These are phyloP conservation scores for Neurospora intermedia DNA, from an alignment of 495 filamentous ascomycete genomes.

Conservation along the genomic window DNA sequence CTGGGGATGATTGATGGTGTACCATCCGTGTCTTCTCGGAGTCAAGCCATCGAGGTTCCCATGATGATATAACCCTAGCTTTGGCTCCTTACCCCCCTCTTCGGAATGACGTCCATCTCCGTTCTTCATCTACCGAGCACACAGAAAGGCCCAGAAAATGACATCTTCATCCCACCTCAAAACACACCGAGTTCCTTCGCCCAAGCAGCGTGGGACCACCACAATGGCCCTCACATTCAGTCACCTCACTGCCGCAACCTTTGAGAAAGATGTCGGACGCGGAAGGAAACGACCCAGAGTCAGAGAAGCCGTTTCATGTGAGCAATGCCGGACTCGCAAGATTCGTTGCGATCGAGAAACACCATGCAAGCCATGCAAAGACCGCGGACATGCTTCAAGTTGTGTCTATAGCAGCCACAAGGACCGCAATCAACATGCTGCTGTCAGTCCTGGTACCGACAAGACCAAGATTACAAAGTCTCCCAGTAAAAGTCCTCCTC, in stretches of 20 bases:
- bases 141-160: background rate
- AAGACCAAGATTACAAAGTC: background rate
- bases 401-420: slow-evolving; percentile 8
- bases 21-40: background rate
- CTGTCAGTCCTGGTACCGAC: background rate
- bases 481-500: background rate
- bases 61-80: background rate
- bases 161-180: background rate
- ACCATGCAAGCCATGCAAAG: slow-evolving; percentile 32
- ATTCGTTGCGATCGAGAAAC: slow-evolving; percentile 50
- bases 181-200: background rate
- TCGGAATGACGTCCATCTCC: background rate
- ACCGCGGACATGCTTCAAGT: slow-evolving; percentile 6
- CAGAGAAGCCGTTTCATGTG: slow-evolving; percentile 14
- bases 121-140: background rate
- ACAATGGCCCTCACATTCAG: slow-evolving; percentile 12
- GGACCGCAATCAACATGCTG: background rate
- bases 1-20: background rate
- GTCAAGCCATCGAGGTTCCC: background rate
- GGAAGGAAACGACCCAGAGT: slow-evolving; percentile 15
- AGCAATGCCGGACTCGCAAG: slow-evolving; percentile 44
- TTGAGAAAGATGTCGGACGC: slow-evolving; percentile 11
- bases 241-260: slow-evolving; percentile 14
- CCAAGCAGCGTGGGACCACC: background rate
- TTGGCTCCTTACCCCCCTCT: background rate